Evolutionary conservation across 2,329 filamentous ascomycete genomes (phyloP).

Genomic region (Scedosporium aurantiacum): DNA sequence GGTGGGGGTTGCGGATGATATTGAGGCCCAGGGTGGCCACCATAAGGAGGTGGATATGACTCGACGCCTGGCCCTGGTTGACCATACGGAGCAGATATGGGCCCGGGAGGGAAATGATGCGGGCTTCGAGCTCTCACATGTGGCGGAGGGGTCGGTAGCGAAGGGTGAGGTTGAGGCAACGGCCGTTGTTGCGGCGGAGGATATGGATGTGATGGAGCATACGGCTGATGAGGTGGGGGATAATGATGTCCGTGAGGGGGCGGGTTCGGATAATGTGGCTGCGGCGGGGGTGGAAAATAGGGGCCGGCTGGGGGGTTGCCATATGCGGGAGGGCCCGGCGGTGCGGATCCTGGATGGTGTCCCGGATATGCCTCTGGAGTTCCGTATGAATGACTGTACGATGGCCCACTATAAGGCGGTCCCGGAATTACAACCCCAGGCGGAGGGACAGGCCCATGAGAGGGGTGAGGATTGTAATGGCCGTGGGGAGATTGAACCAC

Average conservation of each 20-base stretch:
- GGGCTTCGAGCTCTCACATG: neutral
- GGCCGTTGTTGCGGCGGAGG: conserved; percentile 10
- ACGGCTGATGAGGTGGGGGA: conserved; percentile 12
- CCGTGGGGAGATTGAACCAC: conserved; percentile 14
- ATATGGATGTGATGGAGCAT: conserved; percentile 13
- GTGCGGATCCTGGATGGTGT: conserved; percentile 5
- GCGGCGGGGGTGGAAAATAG: conserved; percentile 5
- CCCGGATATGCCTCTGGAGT: neutral
- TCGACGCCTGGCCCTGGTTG: neutral
- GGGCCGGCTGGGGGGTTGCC: neutral
- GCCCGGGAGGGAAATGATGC: neutral
- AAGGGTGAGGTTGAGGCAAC: conserved; percentile 1
- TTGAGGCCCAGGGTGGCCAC: neutral
- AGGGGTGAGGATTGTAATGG: conserved; percentile 15
- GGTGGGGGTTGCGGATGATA: neutral
- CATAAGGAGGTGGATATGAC: neutral
- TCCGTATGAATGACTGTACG: conserved; percentile 7
- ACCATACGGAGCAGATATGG: neutral
- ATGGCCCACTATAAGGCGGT: conserved; percentile 10
- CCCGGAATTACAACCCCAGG: conserved; percentile 12
- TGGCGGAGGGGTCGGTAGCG: conserved; percentile 6
- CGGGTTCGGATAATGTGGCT: conserved; percentile 8
- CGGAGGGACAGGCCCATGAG: conserved; percentile 10
- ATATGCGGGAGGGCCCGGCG: neutral
- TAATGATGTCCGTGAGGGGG: conserved; percentile 11